Evolutionary conservation across 2,329 filamentous ascomycete species (phyloP), one percentile per base, ranked within the genome.

Genomic region (Arachnopeziza araneosa): DNA sequence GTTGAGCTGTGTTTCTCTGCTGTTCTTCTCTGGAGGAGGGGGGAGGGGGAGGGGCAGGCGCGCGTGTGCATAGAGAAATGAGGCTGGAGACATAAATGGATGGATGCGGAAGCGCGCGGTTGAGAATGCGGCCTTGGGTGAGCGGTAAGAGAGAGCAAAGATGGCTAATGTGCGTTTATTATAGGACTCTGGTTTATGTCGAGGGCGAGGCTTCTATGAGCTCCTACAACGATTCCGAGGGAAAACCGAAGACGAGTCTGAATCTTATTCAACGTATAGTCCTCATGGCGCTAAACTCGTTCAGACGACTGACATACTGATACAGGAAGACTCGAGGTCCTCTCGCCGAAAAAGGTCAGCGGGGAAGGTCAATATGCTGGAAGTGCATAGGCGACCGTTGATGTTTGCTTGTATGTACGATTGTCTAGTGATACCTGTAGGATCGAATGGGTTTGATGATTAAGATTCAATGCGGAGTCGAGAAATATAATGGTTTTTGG

Each of bases 261-360:
- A 93, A 79, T 75, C 80, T 98, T 69, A 75, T 88, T 55, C 91
- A 96, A 78, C 87, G 93, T 96, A 85, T 71, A 90, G 81, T 23
- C 17, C 36, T 14, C 36, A 14, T 44, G 6, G 10, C 6, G 6
- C 36, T 4, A 44, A 12, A 17, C 6, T 44, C 6, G 17, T 44
- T 12, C 36, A 17, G 17, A 44, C 5, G 6, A 44, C 10, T 44
- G 36, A 44, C 36, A 19, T 14, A 12, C 19, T 48, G 30, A 21
- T 52, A 57, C 23, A 65, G 63, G 56, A 56, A 58, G 26, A 57
- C 6, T 65, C 23, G 56, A 60, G 3, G 63, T 65, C 52, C 61
- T 65, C 52, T 61, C 55, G 24, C 52, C 55, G 26, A 61, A 60
- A 32, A 52, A 57, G 50, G 21, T 54, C 44, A 4, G 3, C 4